Percentiles rank a stretch among this genome's conserved stretches.
phyloP scores from a whole-genome alignment of 176 grass and related monocot species.

The Eragrostis curvula region DNA sequence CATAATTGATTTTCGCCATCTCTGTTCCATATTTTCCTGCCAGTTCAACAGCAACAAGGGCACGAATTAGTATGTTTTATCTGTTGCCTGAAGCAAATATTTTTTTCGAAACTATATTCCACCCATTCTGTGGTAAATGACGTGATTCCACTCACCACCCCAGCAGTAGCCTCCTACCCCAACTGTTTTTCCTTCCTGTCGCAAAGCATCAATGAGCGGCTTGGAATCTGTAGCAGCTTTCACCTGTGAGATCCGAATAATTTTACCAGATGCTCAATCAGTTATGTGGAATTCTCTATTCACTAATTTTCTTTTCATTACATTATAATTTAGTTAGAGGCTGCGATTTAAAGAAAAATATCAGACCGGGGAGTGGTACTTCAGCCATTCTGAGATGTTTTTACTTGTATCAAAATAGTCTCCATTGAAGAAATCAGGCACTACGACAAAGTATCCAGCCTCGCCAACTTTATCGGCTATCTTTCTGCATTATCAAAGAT shows the following conservation, averaged over 20 bases:
- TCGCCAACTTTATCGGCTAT: neutral
- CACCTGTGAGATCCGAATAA: neutral
- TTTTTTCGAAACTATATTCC: neutral
- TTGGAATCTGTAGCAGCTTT: conserved; percentile 34
- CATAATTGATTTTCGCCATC: conserved; percentile 28
- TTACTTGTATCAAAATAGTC: neutral
- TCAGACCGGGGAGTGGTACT: neutral
- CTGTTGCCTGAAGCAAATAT: neutral
- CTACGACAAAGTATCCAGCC: neutral
- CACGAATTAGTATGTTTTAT: neutral
- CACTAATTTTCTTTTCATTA: neutral
- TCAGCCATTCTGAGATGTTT: neutral
- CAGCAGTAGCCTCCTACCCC: conserved; percentile 45
- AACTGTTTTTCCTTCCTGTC: conserved; percentile 4
- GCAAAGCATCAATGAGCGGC: conserved; percentile 34
- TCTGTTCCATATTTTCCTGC: conserved; percentile 30
- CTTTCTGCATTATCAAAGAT: neutral
- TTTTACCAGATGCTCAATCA: neutral
- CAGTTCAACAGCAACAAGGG: neutral
- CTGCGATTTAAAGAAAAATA: neutral
- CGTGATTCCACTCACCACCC: conserved; percentile 26
- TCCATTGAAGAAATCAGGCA: conserved; percentile 1
- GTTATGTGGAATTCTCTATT: neutral
- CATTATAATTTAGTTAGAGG: too few relatives aligned
- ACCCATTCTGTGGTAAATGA: neutral